Percentiles rank a stretch among this genome's conserved stretches.
These are phyloP conservation scores for Candida sp. DNA, from an alignment of 1,139 yeast genomes.

Conservation along the genomic window DNA sequence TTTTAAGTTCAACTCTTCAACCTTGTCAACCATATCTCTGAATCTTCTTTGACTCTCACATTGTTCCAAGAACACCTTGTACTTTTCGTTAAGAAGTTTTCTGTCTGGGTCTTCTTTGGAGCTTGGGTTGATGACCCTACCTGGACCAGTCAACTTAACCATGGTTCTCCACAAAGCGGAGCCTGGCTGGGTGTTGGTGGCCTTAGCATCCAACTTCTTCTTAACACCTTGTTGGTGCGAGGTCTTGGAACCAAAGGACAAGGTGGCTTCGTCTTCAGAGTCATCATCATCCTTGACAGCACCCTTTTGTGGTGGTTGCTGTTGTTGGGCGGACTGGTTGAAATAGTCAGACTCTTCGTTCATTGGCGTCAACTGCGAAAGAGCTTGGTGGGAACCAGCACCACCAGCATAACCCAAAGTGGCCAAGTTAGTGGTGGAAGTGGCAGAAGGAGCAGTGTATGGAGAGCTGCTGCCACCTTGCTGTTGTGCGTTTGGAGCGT, in stretches of 20 bases:
- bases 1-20: slow-evolving; percentile 42
- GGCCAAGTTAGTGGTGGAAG: slow-evolving; percentile 63
- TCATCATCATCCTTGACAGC: slow-evolving; percentile 28
- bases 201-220: slow-evolving; percentile 36
- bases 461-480: slow-evolving; percentile 57
- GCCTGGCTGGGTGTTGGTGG: slow-evolving; percentile 28
- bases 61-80: slow-evolving; percentile 85
- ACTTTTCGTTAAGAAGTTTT: slow-evolving; percentile 74
- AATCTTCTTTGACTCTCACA: slow-evolving; percentile 80
- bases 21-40: slow-evolving; percentile 67
- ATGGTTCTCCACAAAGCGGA: slow-evolving; percentile 83
- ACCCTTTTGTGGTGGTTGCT: slow-evolving; percentile 15
- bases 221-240: slow-evolving; percentile 54
- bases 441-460: slow-evolving; percentile 76
- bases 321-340: slow-evolving; percentile 31
- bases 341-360: slow-evolving; percentile 52
- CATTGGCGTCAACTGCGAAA: slow-evolving; percentile 51
- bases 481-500: slow-evolving; percentile 25
- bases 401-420: slow-evolving; percentile 48
- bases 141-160: slow-evolving; percentile 85
- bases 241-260: slow-evolving; percentile 63
- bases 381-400: slow-evolving; percentile 29
- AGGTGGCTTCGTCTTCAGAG: slow-evolving; percentile 48
- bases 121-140: slow-evolving; percentile 75
- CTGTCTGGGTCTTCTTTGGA: slow-evolving; percentile 64